These are phyloP conservation scores for Aspergillus neoniger DNA, from an alignment of 2,329 filamentous ascomycete species.

Conservation along the genomic window DNA sequence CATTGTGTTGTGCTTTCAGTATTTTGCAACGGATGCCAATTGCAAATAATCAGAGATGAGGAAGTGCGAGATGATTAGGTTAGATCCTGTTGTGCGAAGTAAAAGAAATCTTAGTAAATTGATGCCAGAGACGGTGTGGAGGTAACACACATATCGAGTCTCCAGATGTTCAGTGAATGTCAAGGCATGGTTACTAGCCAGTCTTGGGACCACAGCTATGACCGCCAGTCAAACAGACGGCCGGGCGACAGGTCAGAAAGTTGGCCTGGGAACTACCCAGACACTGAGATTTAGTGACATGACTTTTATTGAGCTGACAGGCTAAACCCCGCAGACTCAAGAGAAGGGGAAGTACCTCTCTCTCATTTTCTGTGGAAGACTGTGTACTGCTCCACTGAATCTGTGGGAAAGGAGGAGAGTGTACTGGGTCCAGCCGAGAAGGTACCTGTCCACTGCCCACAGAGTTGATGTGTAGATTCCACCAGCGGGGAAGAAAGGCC, in stretches of 20 bases:
- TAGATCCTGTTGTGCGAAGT: neutral
- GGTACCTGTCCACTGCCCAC: too few relatives aligned
- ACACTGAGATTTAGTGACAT: neutral
- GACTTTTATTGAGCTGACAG: neutral
- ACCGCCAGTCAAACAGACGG: too few relatives aligned
- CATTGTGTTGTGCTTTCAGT: conserved; percentile 23
- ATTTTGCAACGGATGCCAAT: neutral
- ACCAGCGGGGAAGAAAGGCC: neutral
- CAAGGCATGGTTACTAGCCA: neutral
- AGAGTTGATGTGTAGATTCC: neutral
- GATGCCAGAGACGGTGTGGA: neutral
- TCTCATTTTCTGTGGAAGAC: neutral
- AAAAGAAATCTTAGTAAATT: neutral
- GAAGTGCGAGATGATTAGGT: neutral
- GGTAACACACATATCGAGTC: neutral
- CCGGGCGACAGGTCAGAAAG: too few relatives aligned
- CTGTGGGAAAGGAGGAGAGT: neutral
- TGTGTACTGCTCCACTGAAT: neutral
- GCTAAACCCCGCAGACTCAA: neutral
- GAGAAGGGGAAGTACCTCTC: neutral
- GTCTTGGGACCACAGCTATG: neutral
- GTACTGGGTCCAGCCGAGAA: neutral
- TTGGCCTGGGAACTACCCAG: neutral
- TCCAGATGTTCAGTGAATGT: neutral
- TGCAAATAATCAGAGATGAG: neutral